Base-by-base conservation (phyloP, 345 rosid genomes). In the Microcos paniculata region DNA sequence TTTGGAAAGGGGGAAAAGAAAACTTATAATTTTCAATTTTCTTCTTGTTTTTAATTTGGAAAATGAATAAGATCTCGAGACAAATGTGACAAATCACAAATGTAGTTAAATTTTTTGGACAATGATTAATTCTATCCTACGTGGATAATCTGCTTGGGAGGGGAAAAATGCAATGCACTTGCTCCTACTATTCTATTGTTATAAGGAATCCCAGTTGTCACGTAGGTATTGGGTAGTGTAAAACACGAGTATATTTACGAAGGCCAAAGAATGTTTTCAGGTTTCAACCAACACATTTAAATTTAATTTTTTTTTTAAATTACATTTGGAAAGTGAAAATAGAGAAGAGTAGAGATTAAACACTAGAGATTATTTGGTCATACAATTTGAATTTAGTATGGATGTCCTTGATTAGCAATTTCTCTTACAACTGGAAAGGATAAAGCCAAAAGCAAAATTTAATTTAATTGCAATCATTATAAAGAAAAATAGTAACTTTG, bases 61-160 rank as follows among this genome's bases (percentile, higher is more conserved):
- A 70, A 51, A 33, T 51, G n/a, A 51, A 70, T 31, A 52, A 70
- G 59, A 68, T 68, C 57, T 18, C 24, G 42, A 48, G 40, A 68
- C 16, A 68, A 68, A 68, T 14, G 24, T 48, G 21, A 68, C 57
- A n/a, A 38, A n/a, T 48, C 13, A 68, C 57, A n/a, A 38, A n/a
- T 38, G 69, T 63, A 43, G 4, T n/a, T 35, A n/a, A n/a, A 19
- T 0, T 48, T 68, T 68, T 68, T 26, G 57, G 55, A 45, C 56
- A 68, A 28, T 4, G 28, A 18, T 30, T 35, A 16, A 48, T 68
- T 68, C 51, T 18, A 61, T 31, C 23, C 4, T 33, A 62, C 24
- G 26, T 19, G 67, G 67, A 55, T 55, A 55, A 21, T 55, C 28
- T 23, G 59, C 28, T 12, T 4, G 28, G 59, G 11, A 8, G 21